Evolutionary conservation across 1,284 basidiomycete species (phyloP).

Genomic region (Moniliophthora roreri): DNA sequence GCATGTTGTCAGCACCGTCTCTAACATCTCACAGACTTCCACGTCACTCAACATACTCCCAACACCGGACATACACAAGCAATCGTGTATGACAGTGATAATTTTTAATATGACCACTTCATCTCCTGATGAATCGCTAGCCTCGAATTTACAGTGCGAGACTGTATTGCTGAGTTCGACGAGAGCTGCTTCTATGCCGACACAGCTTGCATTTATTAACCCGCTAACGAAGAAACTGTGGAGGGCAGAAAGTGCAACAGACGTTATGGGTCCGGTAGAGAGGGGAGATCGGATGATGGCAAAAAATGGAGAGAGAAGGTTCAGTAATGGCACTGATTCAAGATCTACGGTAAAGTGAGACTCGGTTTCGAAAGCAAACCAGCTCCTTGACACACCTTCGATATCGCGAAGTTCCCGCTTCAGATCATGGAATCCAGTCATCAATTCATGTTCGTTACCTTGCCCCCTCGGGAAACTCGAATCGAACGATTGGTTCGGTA

Average conservation of each 20-base stretch:
- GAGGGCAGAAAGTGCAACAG: constrained; percentile 84
- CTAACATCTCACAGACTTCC: constrained; percentile 97
- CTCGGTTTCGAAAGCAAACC: constrained; percentile 7
- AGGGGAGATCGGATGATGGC: constrained; percentile 90
- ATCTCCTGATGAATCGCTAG: constrained; percentile 93
- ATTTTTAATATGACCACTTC: constrained; percentile 95
- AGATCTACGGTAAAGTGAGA: constrained; percentile 50
- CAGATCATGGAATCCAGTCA: constrained; percentile 88
- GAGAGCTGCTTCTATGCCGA: constrained; percentile 63
- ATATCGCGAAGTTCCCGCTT: constrained; percentile 73
- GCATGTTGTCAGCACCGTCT: constrained; percentile 96
- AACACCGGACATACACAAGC: constrained; percentile 66
- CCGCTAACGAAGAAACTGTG: constrained; percentile 84
- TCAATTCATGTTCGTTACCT: constrained; percentile 73
- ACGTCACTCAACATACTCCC: constrained; percentile 81
- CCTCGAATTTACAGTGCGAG: constrained; percentile 97
- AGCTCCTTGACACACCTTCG: constrained; percentile 55
- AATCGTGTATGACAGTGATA: constrained; percentile 87
- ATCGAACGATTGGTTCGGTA: constrained; percentile 46
- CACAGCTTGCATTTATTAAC: constrained; percentile 59
- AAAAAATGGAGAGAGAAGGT: constrained; percentile 87
- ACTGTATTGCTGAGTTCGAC: constrained; percentile 87
- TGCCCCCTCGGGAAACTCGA: constrained; percentile 44
- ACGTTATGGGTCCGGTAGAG: constrained; percentile 94
- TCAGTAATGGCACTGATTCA: constrained; percentile 49